Conservation (phyloP, 306 rosid species). For the Pyrus communis region DNA sequence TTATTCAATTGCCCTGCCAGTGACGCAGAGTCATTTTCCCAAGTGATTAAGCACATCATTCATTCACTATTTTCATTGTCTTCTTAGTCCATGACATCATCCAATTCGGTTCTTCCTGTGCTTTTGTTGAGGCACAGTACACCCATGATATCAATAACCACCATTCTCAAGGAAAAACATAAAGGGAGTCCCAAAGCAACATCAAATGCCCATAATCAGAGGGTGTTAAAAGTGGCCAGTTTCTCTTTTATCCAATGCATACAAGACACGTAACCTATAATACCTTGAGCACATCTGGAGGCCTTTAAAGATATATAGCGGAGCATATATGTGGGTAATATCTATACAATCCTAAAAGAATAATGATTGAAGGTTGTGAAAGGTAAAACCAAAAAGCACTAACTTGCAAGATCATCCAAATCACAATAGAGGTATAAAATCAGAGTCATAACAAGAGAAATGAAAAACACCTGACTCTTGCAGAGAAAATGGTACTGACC, state of each 20-base stretch:
- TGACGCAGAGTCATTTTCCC: background rate
- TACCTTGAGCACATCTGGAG: too few relatives aligned
- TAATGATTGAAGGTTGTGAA: background rate
- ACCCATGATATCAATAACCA: background rate
- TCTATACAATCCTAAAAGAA: background rate
- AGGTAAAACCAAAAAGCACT: background rate
- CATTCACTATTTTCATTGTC: background rate
- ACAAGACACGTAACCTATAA: too few relatives aligned
- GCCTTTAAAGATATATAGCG: too few relatives aligned
- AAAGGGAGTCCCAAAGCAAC: too few relatives aligned
- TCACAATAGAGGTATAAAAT: too few relatives aligned
- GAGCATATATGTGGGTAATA: too few relatives aligned
- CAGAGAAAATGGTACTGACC: background rate
- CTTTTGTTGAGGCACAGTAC: background rate
- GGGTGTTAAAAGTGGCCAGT: too few relatives aligned
- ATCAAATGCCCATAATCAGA: too few relatives aligned
- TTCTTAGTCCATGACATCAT: background rate
- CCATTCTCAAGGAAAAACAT: too few relatives aligned
- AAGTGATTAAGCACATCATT: background rate
- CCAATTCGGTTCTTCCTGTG: background rate
- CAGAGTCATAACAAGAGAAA: background rate
- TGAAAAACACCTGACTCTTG: background rate
- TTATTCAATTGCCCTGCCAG: background rate
- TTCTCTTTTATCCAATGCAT: too few relatives aligned
- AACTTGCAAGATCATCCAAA: background rate